phyloP scores from a whole-genome alignment of 1,284 basidiomycete genomes.

The Malassezia pachydermatis region DNA sequence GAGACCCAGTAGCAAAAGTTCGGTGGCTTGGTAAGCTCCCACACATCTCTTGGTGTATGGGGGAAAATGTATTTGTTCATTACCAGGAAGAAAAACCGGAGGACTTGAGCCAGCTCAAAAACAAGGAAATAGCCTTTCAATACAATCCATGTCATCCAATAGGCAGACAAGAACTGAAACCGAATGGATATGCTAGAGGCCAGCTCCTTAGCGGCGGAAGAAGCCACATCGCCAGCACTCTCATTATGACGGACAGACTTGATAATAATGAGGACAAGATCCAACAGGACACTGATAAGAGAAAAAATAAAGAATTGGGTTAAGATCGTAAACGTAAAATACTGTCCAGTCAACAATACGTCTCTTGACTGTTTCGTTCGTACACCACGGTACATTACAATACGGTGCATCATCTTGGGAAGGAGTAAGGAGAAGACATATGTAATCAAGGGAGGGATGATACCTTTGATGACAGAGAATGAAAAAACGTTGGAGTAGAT shows the following conservation, averaged over 20 bases:
- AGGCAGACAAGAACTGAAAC: slow-evolving; percentile 39
- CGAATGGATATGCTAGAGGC: slow-evolving; percentile 31
- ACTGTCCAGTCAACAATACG: slow-evolving; percentile 32
- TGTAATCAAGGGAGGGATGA: slow-evolving; percentile 40
- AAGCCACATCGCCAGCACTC: not conserved
- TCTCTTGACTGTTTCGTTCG: slow-evolving; percentile 34
- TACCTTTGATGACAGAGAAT: slow-evolving; percentile 39
- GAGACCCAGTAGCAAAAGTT: slow-evolving; percentile 83
- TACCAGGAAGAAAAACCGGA: slow-evolving; percentile 76
- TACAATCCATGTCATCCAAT: slow-evolving; percentile 46
- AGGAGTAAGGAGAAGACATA: slow-evolving; percentile 33
- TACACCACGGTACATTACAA: slow-evolving; percentile 43
- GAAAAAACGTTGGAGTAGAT: slow-evolving; percentile 22
- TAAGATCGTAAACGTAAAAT: slow-evolving; percentile 41
- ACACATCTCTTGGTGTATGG: slow-evolving; percentile 88
- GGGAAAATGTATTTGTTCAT: slow-evolving; percentile 72
- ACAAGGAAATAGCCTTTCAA: slow-evolving; percentile 83
- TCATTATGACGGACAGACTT: not conserved
- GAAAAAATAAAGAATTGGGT: slow-evolving; percentile 47
- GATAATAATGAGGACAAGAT: slow-evolving; percentile 15
- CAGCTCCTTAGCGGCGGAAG: slow-evolving; percentile 3
- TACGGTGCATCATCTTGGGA: slow-evolving; percentile 37
- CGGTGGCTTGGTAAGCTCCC: slow-evolving; percentile 90
- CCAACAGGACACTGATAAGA: slow-evolving; percentile 42
- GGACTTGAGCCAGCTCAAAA: slow-evolving; percentile 88